phyloP scores from a whole-genome alignment of 441 rosid species.

The Erodium trifolium region DNA sequence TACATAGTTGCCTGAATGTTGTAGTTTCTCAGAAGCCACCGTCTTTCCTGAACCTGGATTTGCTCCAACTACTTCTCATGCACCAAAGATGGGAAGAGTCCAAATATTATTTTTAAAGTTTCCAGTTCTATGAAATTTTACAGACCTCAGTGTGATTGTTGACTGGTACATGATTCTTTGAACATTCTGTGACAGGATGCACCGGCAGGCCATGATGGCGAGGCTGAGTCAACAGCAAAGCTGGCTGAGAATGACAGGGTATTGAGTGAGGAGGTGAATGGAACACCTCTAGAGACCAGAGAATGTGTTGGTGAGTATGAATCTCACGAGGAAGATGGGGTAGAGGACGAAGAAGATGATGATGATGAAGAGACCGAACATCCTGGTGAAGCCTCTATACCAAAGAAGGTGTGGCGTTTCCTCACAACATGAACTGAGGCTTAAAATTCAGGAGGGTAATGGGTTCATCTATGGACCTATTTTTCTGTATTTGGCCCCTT shows the following conservation, averaged over 20 bases:
- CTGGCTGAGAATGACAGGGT: constrained; percentile 28
- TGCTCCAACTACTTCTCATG: too few species aligned
- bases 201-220: constrained; percentile 29
- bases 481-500: not conserved
- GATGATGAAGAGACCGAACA: constrained; percentile 55
- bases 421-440: constrained; percentile 47
- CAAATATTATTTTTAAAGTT: too few species aligned
- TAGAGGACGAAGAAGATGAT: constrained; percentile 33
- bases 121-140: not conserved
- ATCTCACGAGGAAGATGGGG: constrained; percentile 26
- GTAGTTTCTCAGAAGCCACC: not conserved
- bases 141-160: not conserved
- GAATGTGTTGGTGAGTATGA: constrained; percentile 30
- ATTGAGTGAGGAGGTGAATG: constrained; percentile 76
- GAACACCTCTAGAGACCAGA: constrained; percentile 37
- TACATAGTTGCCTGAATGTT: not conserved
- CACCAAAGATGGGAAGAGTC: too few species aligned
- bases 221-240: constrained; percentile 36
- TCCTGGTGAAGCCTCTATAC: constrained; percentile 73
- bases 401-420: constrained; percentile 89
- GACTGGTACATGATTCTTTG: not conserved
- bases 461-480: not conserved
- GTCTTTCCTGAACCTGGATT: not conserved
- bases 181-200: constrained; percentile 36
- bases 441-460: not conserved